Conservation (phyloP, 768 basidiomycete genomes). For the Lentinus tigrinus region DNA sequence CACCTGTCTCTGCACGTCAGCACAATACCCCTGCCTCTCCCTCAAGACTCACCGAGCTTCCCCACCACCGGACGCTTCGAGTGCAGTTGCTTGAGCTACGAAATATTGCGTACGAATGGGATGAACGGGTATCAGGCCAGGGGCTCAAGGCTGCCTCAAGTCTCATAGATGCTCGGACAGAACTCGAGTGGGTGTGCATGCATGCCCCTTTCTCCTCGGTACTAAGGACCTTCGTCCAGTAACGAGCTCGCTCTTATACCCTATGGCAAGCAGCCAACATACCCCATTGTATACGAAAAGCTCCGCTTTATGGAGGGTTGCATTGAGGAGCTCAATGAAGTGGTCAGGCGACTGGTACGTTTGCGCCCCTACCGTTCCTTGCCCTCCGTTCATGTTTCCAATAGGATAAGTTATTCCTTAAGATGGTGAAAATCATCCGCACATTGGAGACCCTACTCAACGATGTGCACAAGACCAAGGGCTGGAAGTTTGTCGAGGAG, state of each 20-base stretch:
- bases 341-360: conserved; percentile 67
- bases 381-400: too few relatives aligned
- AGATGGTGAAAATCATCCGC: conserved; percentile 63
- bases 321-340: conserved; percentile 55
- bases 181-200: conserved; percentile 68
- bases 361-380: too few relatives aligned
- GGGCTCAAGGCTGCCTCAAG: conserved; percentile 73
- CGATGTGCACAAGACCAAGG: conserved; percentile 72
- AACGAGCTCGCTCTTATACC: conserved; percentile 62
- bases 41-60: conserved; percentile 56
- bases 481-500: conserved; percentile 70
- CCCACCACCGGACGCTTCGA: conserved; percentile 78
- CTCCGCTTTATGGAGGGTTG: conserved; percentile 66
- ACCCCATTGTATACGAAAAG: conserved; percentile 62
- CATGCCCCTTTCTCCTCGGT: neutral
- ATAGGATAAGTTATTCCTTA: conserved; percentile 71
- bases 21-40: conserved; percentile 47
- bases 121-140: conserved; percentile 76
- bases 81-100: conserved; percentile 67
- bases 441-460: conserved; percentile 60
- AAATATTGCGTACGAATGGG: conserved; percentile 69
- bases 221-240: conserved; percentile 33
- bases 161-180: conserved; percentile 77
- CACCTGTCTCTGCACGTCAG: conserved; percentile 54
- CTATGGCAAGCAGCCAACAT: conserved; percentile 50